Evolutionary conservation across 495 filamentous ascomycete genomes (phyloP), one percentile per base, ranked within the genome.

Genomic region (Lasiosphaeria ovina): DNA sequence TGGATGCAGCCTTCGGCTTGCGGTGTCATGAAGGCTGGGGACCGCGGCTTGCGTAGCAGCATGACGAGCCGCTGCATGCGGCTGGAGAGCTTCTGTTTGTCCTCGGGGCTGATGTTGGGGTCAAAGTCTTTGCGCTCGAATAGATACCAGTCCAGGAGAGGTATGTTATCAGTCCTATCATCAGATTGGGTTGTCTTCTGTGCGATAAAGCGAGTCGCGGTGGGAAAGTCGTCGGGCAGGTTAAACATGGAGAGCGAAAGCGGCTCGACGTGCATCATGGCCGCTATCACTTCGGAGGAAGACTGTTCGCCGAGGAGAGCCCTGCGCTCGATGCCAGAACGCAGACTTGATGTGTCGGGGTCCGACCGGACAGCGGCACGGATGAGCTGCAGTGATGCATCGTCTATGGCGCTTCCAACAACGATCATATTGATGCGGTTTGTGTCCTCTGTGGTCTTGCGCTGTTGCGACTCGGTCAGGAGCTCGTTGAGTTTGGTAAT

Each of bases 401-500:
- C 58, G 52, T 61, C 58, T 34, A 61, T 24, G 33, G 51, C 51
- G n/a, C 58, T 61, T 1, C 58, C 58, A n/a, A 61, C 45, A 14
- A 61, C 45, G n/a, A 61, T 44, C 51, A 61, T 61, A 51, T 61
- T 61, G 52, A 61, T 32, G 32, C 51, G 58, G 16, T 49, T 49
- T 38, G 36, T 60, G 58, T 60, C 58, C 9, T 55, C 51, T 3
- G 33, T 51, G 12, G 57, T 51, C 5, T 32, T 54, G 3, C 33
- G 51, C 32, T 48, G 51, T 32, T 60, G 48, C 14, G 57, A 52
- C 35, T 60, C 58, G 5, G 33, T 49, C 51, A 60, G 35, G 33
- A 60, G 58, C 14, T 60, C 58, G 42, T 60, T 60, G 52, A 60
- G 58, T 44, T 60, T 60, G 32, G 10, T 55, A 40, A 60, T 60